Evolutionary conservation across 2,329 filamentous ascomycete genomes (phyloP).

Genomic region (Xylaria hypoxylon): DNA sequence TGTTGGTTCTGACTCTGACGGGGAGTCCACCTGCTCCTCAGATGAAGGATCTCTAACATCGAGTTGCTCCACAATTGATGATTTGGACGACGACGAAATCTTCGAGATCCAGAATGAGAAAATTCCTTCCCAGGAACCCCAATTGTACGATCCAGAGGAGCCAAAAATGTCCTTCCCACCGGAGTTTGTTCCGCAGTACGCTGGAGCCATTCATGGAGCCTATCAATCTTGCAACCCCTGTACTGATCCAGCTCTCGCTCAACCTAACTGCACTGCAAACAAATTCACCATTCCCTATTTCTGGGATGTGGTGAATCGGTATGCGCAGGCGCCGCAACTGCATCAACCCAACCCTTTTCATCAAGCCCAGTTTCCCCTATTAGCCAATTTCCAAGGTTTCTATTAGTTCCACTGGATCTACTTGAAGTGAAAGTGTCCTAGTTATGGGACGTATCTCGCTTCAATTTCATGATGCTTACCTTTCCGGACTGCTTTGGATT

Average conservation of each 20-base stretch:
- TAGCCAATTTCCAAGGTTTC: constrained; percentile 64
- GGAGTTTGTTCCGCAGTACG: constrained; percentile 62
- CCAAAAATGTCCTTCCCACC: constrained; percentile 57
- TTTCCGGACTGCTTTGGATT: constrained; percentile 28
- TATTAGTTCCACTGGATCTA: constrained; percentile 54
- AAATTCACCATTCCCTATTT: constrained; percentile 63
- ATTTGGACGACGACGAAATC: constrained; percentile 60
- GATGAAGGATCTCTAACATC: constrained; percentile 68
- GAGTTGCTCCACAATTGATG: constrained; percentile 64
- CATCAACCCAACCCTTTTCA: constrained; percentile 65
- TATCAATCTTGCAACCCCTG: constrained; percentile 53
- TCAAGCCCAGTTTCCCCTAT: constrained; percentile 64
- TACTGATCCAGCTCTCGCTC: constrained; percentile 46
- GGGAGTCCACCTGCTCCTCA: constrained; percentile 60
- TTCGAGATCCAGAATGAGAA: constrained; percentile 59
- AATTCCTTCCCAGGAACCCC: constrained; percentile 55
- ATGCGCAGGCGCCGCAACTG: constrained; percentile 62
- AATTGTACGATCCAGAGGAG: constrained; percentile 62
- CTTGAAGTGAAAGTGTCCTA: constrained; percentile 36
- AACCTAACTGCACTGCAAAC: constrained; percentile 54
- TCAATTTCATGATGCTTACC: constrained; percentile 16
- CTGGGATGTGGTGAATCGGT: constrained; percentile 64
- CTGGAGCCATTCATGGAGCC: constrained; percentile 50
- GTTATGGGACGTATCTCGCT: constrained; percentile 20
- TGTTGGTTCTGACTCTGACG: constrained; percentile 59